Base-by-base conservation (phyloP, 2,329 filamentous ascomycete species). In the Ophiocordyceps camponoti-rufipedis region DNA sequence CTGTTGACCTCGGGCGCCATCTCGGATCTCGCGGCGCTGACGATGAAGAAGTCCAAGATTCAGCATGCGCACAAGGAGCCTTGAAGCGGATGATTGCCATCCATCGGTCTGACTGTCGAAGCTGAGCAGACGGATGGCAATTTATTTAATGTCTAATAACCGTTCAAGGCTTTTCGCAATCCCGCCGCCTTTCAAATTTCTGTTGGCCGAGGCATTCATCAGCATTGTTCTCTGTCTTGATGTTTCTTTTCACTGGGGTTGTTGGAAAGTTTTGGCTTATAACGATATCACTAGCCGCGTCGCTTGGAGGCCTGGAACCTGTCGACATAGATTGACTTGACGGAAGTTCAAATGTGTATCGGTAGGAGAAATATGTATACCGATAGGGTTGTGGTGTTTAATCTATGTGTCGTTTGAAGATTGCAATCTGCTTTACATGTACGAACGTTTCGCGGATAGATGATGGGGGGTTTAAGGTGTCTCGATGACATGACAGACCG, bases 1-100 rank as follows among this genome's bases (percentile, higher is more conserved):
- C 54, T 76, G 48, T 56, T 75, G 35, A 70, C 66, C 6, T 71
- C 69, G 51, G 70, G 70, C 2, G 67, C 63, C 18, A 42, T 57
- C 41, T 42, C 40, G 1, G 55, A 56, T 43, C 38, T 57, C 45
- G 50, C 54, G 14, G 48, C 40, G 4, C 33, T 56, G 32, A 51
- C 58, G 14, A 45, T 59, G 43, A 53, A 50, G 32, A 58, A 58
- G 49, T 53, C 51, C 8, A 52, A 46, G 28, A 31, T 46, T 12
- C 31, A 45, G 16, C 44, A 45, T 19, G 28, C 28, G 12, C 10
- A 41, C 8, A 41, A 45, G 12, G 38, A 33, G 9, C 10, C 44
- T n/a, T 45, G 28, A 43, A 43, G 10, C n/a, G n/a, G 12, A 39
- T 18, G 14, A 18, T 14, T 18, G 16, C 7, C 5, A 39, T 38